phyloP scores from a whole-genome alignment of 2,329 filamentous ascomycete species.

The Colletotrichum costaricense region DNA sequence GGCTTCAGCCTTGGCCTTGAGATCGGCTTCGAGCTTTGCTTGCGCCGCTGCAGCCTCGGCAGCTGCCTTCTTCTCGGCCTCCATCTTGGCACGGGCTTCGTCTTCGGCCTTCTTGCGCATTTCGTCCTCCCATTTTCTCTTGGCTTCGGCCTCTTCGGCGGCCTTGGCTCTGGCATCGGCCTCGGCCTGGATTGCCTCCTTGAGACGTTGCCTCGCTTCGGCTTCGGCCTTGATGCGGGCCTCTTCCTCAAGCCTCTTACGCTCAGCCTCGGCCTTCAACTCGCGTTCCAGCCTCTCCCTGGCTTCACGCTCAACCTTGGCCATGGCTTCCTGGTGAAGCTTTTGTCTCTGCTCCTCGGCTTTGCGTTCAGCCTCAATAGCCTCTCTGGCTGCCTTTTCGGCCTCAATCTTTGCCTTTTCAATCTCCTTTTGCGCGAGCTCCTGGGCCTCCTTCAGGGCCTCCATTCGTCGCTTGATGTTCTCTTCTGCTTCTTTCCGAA shows the following conservation, averaged over 20 bases:
- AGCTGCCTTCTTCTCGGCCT: slow-evolving; percentile 51
- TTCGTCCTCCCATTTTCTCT: slow-evolving; percentile 40
- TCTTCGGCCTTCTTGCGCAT: slow-evolving; percentile 52
- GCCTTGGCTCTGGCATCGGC: slow-evolving; percentile 47
- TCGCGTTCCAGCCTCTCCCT: slow-evolving; percentile 52
- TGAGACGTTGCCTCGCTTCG: slow-evolving; percentile 46
- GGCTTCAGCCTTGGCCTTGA: slow-evolving; percentile 52
- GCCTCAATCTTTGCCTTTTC: slow-evolving; percentile 59
- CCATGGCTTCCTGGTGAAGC: slow-evolving; percentile 47
- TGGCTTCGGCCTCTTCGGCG: slow-evolving; percentile 40
- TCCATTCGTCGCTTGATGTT: slow-evolving; percentile 55
- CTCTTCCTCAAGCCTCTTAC: slow-evolving; percentile 50
- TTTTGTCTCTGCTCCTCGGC: slow-evolving; percentile 58
- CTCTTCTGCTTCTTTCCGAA: slow-evolving; percentile 59
- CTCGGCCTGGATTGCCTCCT: slow-evolving; percentile 48
- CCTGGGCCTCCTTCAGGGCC: slow-evolving; percentile 53
- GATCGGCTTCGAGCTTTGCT: slow-evolving; percentile 43
- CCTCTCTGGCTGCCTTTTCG: slow-evolving; percentile 55
- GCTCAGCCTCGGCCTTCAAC: slow-evolving; percentile 56
- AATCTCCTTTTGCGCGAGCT: slow-evolving; percentile 59
- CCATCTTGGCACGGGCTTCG: slow-evolving; percentile 51
- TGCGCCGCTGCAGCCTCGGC: slow-evolving; percentile 53
- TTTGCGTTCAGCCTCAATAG: slow-evolving; percentile 57
- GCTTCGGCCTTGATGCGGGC: slow-evolving; percentile 52
- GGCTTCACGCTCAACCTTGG: slow-evolving; percentile 45